Evolutionary conservation across 1,139 yeast genomes (phyloP).

Genomic region (Debaryomyces psychrophilus): DNA sequence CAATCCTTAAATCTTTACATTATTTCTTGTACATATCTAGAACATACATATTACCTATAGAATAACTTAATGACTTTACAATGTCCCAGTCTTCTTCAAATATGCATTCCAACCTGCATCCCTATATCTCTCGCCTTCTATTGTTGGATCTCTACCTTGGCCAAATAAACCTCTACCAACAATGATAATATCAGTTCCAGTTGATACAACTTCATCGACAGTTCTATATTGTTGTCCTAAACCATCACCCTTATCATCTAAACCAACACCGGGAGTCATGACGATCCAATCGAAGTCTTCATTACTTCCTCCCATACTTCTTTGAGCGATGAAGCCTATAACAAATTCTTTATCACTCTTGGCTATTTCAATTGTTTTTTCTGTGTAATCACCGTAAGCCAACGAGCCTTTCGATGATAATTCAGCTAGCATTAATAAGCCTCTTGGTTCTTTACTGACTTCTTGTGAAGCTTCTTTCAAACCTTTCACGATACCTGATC

Average conservation of each 20-base stretch:
- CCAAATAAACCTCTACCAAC: slow-evolving; percentile 97
- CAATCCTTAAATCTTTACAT: not conserved
- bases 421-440: slow-evolving; percentile 93
- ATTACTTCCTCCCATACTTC: slow-evolving; percentile 78
- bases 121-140: slow-evolving; percentile 86
- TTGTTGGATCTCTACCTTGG: slow-evolving; percentile 89
- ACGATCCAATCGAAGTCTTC: slow-evolving; percentile 93
- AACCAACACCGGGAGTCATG: slow-evolving; percentile 98
- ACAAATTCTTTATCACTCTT: slow-evolving; percentile 85
- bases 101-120: slow-evolving; percentile 96
- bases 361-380: slow-evolving; percentile 87
- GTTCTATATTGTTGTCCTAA: slow-evolving; percentile 97
- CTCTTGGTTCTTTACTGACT: slow-evolving; percentile 74
- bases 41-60: slow-evolving; percentile 4
- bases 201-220: slow-evolving; percentile 76
- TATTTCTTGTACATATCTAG: slow-evolving; percentile 10
- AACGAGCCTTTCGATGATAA: slow-evolving; percentile 90
- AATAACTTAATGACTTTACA: slow-evolving; percentile 8
- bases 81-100: slow-evolving; percentile 40
- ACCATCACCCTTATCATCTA: slow-evolving; percentile 96
- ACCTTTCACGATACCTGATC: slow-evolving; percentile 90
- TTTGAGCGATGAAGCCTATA: slow-evolving; percentile 95
- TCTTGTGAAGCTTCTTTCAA: slow-evolving; percentile 82
- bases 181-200: slow-evolving; percentile 91
- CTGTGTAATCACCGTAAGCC: slow-evolving; percentile 90